Evolutionary conservation across 768 basidiomycete genomes (phyloP).

Genomic region (Boletus patriciae): DNA sequence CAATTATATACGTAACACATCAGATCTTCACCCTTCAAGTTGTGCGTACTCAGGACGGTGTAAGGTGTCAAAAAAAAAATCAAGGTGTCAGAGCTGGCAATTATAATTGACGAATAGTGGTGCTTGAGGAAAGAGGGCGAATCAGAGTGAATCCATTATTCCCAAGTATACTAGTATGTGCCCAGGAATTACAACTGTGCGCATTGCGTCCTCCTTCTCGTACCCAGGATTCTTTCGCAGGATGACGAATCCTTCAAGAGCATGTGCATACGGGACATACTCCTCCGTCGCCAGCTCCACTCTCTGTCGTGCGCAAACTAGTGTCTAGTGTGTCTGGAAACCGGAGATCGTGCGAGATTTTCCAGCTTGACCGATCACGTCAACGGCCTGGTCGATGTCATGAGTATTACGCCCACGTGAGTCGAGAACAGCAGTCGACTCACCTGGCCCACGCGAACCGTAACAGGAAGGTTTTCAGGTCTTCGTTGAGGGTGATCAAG

Average conservation of each 20-base stretch:
- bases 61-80: too few species aligned
- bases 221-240: slow-evolving; percentile 90
- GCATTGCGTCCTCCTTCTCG: slow-evolving; percentile 86
- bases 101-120: too few species aligned
- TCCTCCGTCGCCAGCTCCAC: slow-evolving; percentile 98
- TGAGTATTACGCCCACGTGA: slow-evolving; percentile 1
- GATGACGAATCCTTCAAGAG: slow-evolving; percentile 91
- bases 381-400: slow-evolving; percentile 65
- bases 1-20: too few species aligned
- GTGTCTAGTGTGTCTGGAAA: slow-evolving; percentile 98
- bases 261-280: slow-evolving; percentile 85
- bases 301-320: slow-evolving; percentile 92
- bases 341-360: slow-evolving; percentile 95
- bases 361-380: slow-evolving; percentile 96
- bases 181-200: slow-evolving; percentile 49
- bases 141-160: background rate
- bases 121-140: too few species aligned
- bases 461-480: slow-evolving; percentile 84
- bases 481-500: slow-evolving; percentile 94
- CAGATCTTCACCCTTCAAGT: too few species aligned
- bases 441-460: slow-evolving; percentile 92
- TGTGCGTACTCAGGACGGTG: too few species aligned
- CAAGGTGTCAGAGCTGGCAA: too few species aligned
- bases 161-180: slow-evolving; percentile 5
- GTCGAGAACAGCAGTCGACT: slow-evolving; percentile 17